phyloP scores from a whole-genome alignment of 1,139 yeast species.

The Geotrichum phurueaensis region DNA sequence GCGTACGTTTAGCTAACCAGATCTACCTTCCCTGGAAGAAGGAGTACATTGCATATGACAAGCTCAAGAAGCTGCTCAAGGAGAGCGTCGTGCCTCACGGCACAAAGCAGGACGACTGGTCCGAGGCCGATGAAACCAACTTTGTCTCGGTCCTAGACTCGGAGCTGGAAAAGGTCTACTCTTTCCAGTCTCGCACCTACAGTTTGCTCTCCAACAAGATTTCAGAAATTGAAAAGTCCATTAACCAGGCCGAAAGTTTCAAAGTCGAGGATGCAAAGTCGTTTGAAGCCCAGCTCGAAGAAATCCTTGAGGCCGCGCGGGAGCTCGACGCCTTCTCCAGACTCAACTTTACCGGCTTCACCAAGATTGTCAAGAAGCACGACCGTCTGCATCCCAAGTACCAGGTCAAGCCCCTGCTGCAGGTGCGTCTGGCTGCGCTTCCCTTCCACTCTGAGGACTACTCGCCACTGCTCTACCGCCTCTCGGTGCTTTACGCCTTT shows the following conservation, averaged over 20 bases:
- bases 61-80: constrained; percentile 71
- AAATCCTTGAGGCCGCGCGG: constrained; percentile 65
- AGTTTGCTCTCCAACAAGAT: constrained; percentile 62
- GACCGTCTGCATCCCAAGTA: constrained; percentile 82
- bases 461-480: constrained; percentile 79
- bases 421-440: constrained; percentile 76
- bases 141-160: constrained; percentile 78
- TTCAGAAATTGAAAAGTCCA: constrained; percentile 49
- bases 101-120: constrained; percentile 44
- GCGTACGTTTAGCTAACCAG: constrained; percentile 74
- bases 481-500: constrained; percentile 74
- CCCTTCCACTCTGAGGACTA: constrained; percentile 96
- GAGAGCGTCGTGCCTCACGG: constrained; percentile 54
- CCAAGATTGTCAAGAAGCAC: constrained; percentile 91
- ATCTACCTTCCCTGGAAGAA: constrained; percentile 85
- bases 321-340: constrained; percentile 87
- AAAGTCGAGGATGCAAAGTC: constrained; percentile 41
- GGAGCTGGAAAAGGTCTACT: constrained; percentile 88
- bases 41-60: constrained; percentile 73
- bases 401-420: constrained; percentile 80
- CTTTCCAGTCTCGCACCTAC: constrained; percentile 71
- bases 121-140: constrained; percentile 72
- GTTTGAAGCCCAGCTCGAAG: constrained; percentile 66
- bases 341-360: constrained; percentile 88
- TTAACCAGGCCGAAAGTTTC: constrained; percentile 30